Evolutionary conservation across 805 yeast species (phyloP), one percentile per base, ranked within the genome.

Genomic region (Yamadazyma akitaensis): DNA sequence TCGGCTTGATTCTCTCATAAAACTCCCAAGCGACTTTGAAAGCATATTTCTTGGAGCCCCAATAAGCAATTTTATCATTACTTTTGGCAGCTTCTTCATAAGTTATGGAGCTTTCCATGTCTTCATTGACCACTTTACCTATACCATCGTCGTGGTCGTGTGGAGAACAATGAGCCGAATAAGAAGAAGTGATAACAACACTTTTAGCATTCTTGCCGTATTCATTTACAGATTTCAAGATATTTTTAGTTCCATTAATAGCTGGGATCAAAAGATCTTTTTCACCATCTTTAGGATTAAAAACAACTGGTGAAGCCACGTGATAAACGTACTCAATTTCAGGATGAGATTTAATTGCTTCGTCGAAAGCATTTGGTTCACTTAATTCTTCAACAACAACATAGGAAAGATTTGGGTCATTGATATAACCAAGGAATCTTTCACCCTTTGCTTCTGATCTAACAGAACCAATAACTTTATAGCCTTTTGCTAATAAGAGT

Each of bases 21-120:
- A 57, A 80, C 1, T 77, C 70, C 79, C 85, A 78, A 12, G 79
- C 77, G 3, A 82, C 78, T 50, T 64, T 52, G 61, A 82, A 84
- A 32, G 85, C 86, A 53, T 69, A 63, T 17, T 59, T 72, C 63
- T 81, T 82, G 26, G 85, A 73, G 33, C 74, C 73, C 42, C 47
- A 43, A 57, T 75, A 75, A 7, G 42, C 34, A 25, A 24, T 26
- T 16, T 19, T 2, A 14, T 25, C 41, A 9, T 33, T 38, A 11
- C 30, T 19, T n/a, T 38, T 38, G 32, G 41, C 41, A n/a, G 43
- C 19, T 10, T 32, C 24, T 33, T 41, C 43, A 10, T 36, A 43
- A 12, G 46, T 28, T 11, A 43, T 18, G 16, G 40, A 7, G 21
- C 47, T 43, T 9, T 11, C 37, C 26, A 21, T 6, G 14, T 43